These are phyloP conservation scores for Venturia pyrina DNA, from an alignment of 2,329 filamentous ascomycete genomes.

Conservation along the genomic window DNA sequence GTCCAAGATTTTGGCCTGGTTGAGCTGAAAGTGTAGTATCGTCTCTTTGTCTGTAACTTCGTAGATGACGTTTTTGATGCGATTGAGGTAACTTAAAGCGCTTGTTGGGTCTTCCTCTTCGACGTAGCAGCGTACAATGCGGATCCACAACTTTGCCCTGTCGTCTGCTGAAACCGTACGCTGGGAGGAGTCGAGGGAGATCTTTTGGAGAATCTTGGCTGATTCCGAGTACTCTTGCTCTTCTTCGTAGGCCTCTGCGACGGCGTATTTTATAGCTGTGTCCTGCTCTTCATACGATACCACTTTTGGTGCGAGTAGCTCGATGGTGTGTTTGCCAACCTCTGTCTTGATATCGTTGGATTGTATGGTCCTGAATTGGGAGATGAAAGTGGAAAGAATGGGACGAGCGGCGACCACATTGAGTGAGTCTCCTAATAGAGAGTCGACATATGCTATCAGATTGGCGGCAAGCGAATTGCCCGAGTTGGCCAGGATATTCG, in stretches of 20 bases:
- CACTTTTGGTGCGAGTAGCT: slow-evolving; percentile 54
- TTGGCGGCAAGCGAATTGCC: slow-evolving; percentile 44
- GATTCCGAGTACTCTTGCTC: slow-evolving; percentile 73
- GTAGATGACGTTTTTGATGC: slow-evolving; percentile 86
- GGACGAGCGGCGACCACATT: slow-evolving; percentile 68
- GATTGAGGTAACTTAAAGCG: slow-evolving; percentile 83
- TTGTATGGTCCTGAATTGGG: slow-evolving; percentile 49
- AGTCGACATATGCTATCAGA: slow-evolving; percentile 57
- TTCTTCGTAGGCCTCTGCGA: slow-evolving; percentile 73
- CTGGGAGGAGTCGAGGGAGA: slow-evolving; percentile 83
- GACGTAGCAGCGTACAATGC: slow-evolving; percentile 87
- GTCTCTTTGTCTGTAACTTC: slow-evolving; percentile 64
- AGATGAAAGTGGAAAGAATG: slow-evolving; percentile 58
- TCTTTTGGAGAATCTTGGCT: slow-evolving; percentile 68
- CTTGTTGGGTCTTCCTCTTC: slow-evolving; percentile 84
- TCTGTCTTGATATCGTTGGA: slow-evolving; percentile 60
- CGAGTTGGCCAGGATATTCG: slow-evolving; percentile 41
- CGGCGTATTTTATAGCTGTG: slow-evolving; percentile 64
- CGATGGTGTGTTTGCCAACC: slow-evolving; percentile 64
- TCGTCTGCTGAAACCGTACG: slow-evolving; percentile 72
- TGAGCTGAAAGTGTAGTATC: slow-evolving; percentile 78
- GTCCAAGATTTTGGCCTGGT: slow-evolving; percentile 87
- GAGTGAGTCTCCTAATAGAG: slow-evolving; percentile 57
- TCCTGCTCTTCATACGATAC: slow-evolving; percentile 78
- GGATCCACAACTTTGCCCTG: slow-evolving; percentile 79